Evolutionary conservation across 2,329 filamentous ascomycete genomes (phyloP).

Genomic region (Diaporthe humulicola): DNA sequence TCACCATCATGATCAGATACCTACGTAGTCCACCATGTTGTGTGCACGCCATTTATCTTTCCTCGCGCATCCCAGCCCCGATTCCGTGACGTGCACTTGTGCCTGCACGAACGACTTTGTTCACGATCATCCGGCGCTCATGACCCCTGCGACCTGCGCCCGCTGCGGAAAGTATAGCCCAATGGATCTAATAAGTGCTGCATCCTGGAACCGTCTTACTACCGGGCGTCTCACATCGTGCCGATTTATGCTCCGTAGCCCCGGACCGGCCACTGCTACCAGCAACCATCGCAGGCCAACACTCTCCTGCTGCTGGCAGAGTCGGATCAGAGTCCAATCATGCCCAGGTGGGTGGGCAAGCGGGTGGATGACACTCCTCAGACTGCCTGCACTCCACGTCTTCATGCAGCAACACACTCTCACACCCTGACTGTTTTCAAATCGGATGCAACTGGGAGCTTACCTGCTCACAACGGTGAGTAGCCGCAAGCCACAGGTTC

Average conservation of each 20-base stretch:
- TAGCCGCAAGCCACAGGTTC: neutral
- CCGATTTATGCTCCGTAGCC: constrained; percentile 25
- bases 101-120: neutral
- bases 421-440: neutral
- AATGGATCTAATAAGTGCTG: constrained; percentile 3
- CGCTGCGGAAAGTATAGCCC: neutral
- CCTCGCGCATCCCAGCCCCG: too few relatives aligned
- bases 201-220: constrained; percentile 25
- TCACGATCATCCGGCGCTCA: neutral
- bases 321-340: neutral
- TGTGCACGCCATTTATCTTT: neutral
- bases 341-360: neutral
- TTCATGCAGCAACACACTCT: constrained; percentile 5
- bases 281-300: neutral
- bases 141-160: too few relatives aligned
- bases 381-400: neutral
- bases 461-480: neutral
- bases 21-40: neutral
- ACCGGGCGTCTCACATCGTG: constrained; percentile 27
- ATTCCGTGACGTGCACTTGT: too few relatives aligned
- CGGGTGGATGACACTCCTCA: constrained; percentile 2
- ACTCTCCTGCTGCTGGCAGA: constrained; percentile 3
- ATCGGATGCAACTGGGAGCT: neutral
- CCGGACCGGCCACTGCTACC: constrained; percentile 9
- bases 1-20: neutral